Base-by-base conservation (phyloP, 2,329 filamentous ascomycete genomes). In the Beauveria medogensis region DNA sequence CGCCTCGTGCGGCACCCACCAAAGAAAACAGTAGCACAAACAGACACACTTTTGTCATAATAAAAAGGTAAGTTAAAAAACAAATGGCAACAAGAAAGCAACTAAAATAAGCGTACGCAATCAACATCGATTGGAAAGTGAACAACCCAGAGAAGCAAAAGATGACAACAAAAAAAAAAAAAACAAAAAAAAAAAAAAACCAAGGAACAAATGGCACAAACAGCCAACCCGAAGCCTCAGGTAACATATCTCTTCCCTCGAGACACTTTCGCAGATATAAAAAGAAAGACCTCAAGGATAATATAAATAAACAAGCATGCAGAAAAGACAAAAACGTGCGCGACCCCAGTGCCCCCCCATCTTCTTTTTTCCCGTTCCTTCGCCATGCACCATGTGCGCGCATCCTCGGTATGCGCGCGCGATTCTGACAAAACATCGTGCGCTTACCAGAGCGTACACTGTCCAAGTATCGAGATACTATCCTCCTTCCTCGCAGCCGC, bases 221-320 rank as follows among this genome's bases (percentile, higher is more conserved):
- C 51, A 47, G 43, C 41, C 60, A 59, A 64, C 26, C 50, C 34
- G 26, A 59, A 51, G 47, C 55, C 55, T 50, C 46, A 40, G 55
- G 46, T 51, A 43, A 30, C 44, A 46, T 8, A 24, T 37, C 48
- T 46, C 48, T 53, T 20, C 48, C 40, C 52, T 53, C 26, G 56
- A 59, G 56, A 59, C 48, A 53, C 20, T 30, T 52, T 52, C 56
- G 37, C 55, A 59, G 20, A 52, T 40, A 63, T 59, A 61, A 64
- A 59, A 62, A 60, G 55, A 44, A 56, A 47, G n/a, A 51, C 55
- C 41, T 46, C 24, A 55, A 55, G 40, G 37, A 52, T 58, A n/a
- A 58, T 37, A 57, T 28, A 50, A 50, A 28, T 20, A 41, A 50
- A 14, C 52, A 55, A 10, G 46, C 26, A 55, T 40, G 44, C 37